Evolutionary conservation across 129 eudicot genomes (phyloP).

Genomic region (Deinandra increscens): DNA sequence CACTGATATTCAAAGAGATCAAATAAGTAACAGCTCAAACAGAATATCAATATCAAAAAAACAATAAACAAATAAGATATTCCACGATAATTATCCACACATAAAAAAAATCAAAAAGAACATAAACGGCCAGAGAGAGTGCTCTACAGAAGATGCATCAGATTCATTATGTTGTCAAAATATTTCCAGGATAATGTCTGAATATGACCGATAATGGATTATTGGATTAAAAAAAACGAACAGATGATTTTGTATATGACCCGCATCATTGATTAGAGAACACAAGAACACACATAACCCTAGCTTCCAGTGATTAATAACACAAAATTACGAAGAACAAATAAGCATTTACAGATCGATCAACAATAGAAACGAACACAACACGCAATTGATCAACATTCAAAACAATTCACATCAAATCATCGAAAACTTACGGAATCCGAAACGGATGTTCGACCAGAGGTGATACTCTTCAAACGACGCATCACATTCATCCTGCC

Average conservation of each 20-base stretch:
- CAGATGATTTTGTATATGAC: background rate
- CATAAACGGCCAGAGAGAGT: background rate
- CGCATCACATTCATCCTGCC: constrained; percentile 81
- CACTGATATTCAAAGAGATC: constrained; percentile 15
- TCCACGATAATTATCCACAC: background rate
- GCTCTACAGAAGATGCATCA: background rate
- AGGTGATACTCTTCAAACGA: constrained; percentile 90
- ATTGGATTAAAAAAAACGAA: background rate
- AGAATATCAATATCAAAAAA: background rate
- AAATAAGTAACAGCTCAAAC: constrained; percentile 23
- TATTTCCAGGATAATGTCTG: background rate
- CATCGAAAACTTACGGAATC: constrained; percentile 54
- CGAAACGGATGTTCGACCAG: constrained; percentile 88
- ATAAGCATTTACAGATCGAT: constrained; percentile 7
- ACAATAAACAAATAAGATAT: constrained; percentile 11
- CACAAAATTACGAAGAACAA: background rate
- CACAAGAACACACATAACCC: background rate
- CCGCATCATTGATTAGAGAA: background rate
- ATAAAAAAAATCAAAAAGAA: background rate
- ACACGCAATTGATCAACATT: background rate
- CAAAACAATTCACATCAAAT: background rate
- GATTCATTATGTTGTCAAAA: background rate
- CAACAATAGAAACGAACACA: background rate
- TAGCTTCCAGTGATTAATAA: background rate
- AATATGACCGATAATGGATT: background rate